These are phyloP conservation scores for Thoreauomyces humboldtii DNA, from an alignment of 192 early-diverging fungal genomes.

Conservation along the genomic window DNA sequence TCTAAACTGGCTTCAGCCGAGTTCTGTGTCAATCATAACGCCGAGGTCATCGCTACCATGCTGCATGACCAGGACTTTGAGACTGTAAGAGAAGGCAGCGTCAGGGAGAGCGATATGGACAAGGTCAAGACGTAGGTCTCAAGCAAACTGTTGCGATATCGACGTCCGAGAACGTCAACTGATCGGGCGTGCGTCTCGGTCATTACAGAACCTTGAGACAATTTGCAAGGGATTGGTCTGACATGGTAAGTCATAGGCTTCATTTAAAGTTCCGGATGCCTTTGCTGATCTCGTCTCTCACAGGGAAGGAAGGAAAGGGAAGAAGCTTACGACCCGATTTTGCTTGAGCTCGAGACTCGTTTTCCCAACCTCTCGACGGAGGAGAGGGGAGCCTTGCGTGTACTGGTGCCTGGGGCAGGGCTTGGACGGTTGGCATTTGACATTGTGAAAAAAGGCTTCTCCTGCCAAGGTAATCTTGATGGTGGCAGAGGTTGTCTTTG, in stretches of 20 bases:
- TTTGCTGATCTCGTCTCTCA: background rate
- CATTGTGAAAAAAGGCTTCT: constrained; percentile 75
- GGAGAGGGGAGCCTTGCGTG: constrained; percentile 59
- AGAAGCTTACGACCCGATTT: constrained; percentile 76
- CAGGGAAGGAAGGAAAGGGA: constrained; percentile 73
- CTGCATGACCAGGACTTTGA: constrained; percentile 17
- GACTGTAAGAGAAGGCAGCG: constrained; percentile 13
- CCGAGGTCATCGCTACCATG: constrained; percentile 15
- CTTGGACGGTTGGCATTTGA: constrained; percentile 92
- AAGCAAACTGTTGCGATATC: background rate
- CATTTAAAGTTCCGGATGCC: background rate
- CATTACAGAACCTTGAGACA: constrained; percentile 52
- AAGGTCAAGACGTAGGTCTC: constrained; percentile 52
- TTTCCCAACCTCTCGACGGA: constrained; percentile 50
- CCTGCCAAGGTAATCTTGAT: constrained; percentile 26
- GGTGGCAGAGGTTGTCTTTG: no score
- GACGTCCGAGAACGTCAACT: background rate
- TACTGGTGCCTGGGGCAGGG: constrained; percentile 95
- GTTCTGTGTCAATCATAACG: constrained; percentile 22
- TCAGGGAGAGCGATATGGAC: constrained; percentile 77
- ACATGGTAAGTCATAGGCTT: no score
- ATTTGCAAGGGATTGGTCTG: constrained; percentile 94
- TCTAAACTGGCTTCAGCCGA: constrained; percentile 25
- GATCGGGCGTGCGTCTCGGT: background rate
- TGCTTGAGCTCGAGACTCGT: constrained; percentile 63